Base-by-base conservation (phyloP, 2,329 filamentous ascomycete genomes). In the Epichloe bromicola region DNA sequence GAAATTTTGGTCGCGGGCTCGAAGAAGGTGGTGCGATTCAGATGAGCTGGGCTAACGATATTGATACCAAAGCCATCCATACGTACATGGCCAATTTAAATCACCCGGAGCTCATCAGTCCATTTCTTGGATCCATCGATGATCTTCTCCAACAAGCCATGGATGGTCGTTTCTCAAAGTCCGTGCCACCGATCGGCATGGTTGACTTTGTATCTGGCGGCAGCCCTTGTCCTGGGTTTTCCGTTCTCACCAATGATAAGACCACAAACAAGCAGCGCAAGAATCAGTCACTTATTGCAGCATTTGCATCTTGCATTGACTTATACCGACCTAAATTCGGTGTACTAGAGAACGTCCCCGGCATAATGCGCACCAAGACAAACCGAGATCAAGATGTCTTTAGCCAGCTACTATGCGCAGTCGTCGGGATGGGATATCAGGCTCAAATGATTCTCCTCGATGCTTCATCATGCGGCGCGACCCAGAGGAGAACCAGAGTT, bases 351-450 rank as follows among this genome's bases (percentile, higher is more conserved):
- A 94, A 94, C 56, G 88, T 94, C 0, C 66, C 78, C 0, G 72
- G 69, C 0, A 87, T 91, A 67, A 75, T 85, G 0, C 73, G 68
- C 45, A 67, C 69, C 17, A 69, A 63, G 17, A 59, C 61, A 6
- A 67, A 65, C 34, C 67, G 74, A 15, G 67, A 74, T 4, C 72
- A 83, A 19, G 86, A 87, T 52, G 78, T 87, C 0, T 81, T 90
- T 48, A 82, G 81, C 1, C 86, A 90, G 57, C 70, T 93, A 0
- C 71, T 93, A 10, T 86, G 83, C 55, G 75, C 81, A 1, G 67
- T 93, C 0, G 82, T 91, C 0, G 85, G 83, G 0, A 71, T 93
- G 55, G 87, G 86, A 0, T 94, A 93, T 57, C 87, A 94, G 60
- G 71, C 80, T 0, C 78, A 84, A 40, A 74, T 86, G 38, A 79